These are phyloP conservation scores for Saprolegnia diclina DNA, from an alignment of 352 stramenopile genomes.

Conservation along the genomic window DNA sequence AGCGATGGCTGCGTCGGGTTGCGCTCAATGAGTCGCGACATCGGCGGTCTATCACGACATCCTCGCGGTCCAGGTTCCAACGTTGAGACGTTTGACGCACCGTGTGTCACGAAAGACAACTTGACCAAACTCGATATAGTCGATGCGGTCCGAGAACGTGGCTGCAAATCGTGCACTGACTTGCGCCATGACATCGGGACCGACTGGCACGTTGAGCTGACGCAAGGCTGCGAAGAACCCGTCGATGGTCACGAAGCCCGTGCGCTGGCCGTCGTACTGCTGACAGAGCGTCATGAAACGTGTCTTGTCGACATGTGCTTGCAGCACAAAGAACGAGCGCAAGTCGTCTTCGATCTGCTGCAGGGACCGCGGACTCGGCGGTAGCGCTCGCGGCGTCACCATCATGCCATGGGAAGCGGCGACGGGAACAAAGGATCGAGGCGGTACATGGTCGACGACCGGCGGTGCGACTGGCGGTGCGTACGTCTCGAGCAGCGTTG, in stretches of 20 bases:
- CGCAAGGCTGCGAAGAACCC: conserved; percentile 58
- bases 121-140: conserved; percentile 71
- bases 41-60: neutral
- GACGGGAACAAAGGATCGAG: neutral
- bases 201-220: conserved; percentile 50
- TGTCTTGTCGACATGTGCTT: neutral
- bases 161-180: conserved; percentile 46
- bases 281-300: conserved; percentile 37
- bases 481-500: conserved; percentile 26
- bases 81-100: neutral
- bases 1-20: neutral
- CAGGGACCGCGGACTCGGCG: neutral
- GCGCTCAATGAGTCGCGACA: too few species aligned
- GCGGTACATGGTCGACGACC: neutral
- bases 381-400: neutral
- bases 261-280: conserved; percentile 51
- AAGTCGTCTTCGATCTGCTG: conserved; percentile 11
- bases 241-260: conserved; percentile 58
- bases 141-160: conserved; percentile 46
- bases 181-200: conserved; percentile 38
- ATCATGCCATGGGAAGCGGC: too few species aligned
- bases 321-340: neutral
- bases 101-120: conserved; percentile 20
- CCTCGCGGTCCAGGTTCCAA: neutral
- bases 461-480: neutral